These are phyloP conservation scores for Hypoxylon cercidicola DNA, from an alignment of 495 filamentous ascomycete species.

Conservation along the genomic window DNA sequence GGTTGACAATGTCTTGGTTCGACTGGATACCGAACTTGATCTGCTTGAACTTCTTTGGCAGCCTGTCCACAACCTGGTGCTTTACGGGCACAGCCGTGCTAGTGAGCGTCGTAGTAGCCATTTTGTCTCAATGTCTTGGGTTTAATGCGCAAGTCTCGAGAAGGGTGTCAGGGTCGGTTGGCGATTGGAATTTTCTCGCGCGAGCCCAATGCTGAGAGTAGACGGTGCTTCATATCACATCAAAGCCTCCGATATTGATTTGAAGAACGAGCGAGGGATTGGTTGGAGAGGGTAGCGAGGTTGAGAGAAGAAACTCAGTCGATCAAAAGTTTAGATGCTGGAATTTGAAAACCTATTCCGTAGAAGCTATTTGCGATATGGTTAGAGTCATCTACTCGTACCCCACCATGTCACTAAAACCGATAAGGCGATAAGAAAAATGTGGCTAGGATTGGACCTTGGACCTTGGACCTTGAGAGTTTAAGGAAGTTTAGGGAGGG, in stretches of 20 bases:
- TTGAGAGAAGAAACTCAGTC: slow-evolving; percentile 13
- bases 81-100: slow-evolving; percentile 64
- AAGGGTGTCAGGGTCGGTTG: slow-evolving; percentile 14
- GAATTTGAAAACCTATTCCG: slow-evolving; percentile 20
- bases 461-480: slow-evolving; percentile 4
- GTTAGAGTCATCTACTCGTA: slow-evolving; percentile 45
- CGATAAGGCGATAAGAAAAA: slow-evolving; percentile 24
- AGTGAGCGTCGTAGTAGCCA: slow-evolving; percentile 35
- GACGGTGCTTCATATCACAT: slow-evolving; percentile 17
- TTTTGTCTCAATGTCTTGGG: slow-evolving; percentile 15
- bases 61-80: slow-evolving; percentile 86
- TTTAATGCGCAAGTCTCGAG: slow-evolving; percentile 6
- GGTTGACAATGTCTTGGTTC: slow-evolving; percentile 91
- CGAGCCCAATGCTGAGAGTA: slow-evolving; percentile 5
- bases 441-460: slow-evolving; percentile 1
- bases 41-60: slow-evolving; percentile 90
- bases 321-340: slow-evolving; percentile 15
- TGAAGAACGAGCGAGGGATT: not conserved
- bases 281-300: not conserved
- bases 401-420: slow-evolving; percentile 41
- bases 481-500: not conserved
- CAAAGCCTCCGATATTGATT: not conserved
- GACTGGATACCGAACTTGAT: slow-evolving; percentile 96
- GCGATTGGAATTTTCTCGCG: slow-evolving; percentile 12
- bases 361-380: slow-evolving; percentile 24